phyloP scores from a whole-genome alignment of 768 basidiomycete genomes.

The Daedalea quercina region DNA sequence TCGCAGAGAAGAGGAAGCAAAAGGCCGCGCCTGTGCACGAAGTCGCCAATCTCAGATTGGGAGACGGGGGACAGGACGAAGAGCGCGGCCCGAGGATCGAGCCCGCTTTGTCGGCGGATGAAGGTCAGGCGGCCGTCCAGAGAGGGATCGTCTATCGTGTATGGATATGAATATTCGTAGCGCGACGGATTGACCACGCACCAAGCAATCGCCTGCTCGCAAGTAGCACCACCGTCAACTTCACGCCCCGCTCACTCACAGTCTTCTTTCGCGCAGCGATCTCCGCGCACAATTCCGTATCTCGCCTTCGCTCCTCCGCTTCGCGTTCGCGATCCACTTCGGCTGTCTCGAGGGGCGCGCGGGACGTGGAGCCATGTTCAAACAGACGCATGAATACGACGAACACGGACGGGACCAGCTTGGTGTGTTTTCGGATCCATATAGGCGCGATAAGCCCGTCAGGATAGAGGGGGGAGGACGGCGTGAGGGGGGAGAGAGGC shows the following conservation, averaged over 20 bases:
- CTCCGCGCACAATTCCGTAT: conserved; percentile 73
- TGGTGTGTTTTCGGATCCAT: conserved; percentile 95
- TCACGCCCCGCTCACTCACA: conserved; percentile 81
- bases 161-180: neutral
- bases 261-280: conserved; percentile 74
- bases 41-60: conserved; percentile 79
- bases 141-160: conserved; percentile 64
- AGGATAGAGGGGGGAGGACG: conserved; percentile 83
- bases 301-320: conserved; percentile 64
- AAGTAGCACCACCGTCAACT: conserved; percentile 89
- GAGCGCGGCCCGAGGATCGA: conserved; percentile 87
- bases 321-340: conserved; percentile 48
- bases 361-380: conserved; percentile 47
- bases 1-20: neutral
- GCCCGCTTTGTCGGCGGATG: conserved; percentile 80
- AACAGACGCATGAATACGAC: conserved; percentile 84
- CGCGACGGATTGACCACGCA: conserved; percentile 28
- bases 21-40: conserved; percentile 65
- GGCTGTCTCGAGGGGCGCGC: conserved; percentile 48
- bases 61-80: conserved; percentile 95
- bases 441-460: conserved; percentile 97
- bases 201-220: conserved; percentile 86
- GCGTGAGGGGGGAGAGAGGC: conserved; percentile 87
- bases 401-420: conserved; percentile 88
- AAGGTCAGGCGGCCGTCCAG: conserved; percentile 81